A percentile compares a stretch with the other conserved stretches of the same genome.
Conservation (phyloP, 768 basidiomycete species). For the Pulveroboletus sp. region DNA sequence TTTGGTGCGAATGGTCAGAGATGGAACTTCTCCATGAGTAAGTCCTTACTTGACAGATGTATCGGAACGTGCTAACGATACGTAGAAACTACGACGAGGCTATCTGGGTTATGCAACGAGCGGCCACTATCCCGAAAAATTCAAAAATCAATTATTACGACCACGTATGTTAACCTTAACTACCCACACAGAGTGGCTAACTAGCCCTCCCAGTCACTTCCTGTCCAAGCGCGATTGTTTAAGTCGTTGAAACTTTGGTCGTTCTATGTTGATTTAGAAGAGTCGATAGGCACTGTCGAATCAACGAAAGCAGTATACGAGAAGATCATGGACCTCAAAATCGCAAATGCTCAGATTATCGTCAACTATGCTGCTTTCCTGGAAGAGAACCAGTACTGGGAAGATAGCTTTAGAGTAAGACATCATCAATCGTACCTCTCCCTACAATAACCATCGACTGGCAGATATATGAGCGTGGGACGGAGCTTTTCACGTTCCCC, state of each 20-base stretch:
- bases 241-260: conserved; percentile 99
- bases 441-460: conserved; percentile 6
- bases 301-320: conserved; percentile 91
- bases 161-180: conserved; percentile 52
- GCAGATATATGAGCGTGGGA: conserved; percentile 93
- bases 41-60: conserved; percentile 27
- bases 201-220: conserved; percentile 50
- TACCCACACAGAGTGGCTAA: conserved; percentile 9
- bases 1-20: conserved; percentile 99
- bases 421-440: conserved; percentile 1
- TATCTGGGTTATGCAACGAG: conserved; percentile 94
- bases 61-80: conserved; percentile 7
- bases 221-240: conserved; percentile 88
- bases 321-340: conserved; percentile 92
- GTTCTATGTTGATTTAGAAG: conserved; percentile 96
- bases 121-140: conserved; percentile 85
- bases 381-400: conserved; percentile 97
- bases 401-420: conserved; percentile 97
- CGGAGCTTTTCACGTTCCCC: conserved; percentile 96
- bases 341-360: conserved; percentile 96
- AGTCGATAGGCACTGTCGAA: conserved; percentile 92
- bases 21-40: conserved; percentile 96
- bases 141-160: conserved; percentile 91
- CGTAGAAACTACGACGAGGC: conserved; percentile 95
- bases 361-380: conserved; percentile 96